phyloP scores from a whole-genome alignment of 345 rosid species.

The Aethionema arabicum region DNA sequence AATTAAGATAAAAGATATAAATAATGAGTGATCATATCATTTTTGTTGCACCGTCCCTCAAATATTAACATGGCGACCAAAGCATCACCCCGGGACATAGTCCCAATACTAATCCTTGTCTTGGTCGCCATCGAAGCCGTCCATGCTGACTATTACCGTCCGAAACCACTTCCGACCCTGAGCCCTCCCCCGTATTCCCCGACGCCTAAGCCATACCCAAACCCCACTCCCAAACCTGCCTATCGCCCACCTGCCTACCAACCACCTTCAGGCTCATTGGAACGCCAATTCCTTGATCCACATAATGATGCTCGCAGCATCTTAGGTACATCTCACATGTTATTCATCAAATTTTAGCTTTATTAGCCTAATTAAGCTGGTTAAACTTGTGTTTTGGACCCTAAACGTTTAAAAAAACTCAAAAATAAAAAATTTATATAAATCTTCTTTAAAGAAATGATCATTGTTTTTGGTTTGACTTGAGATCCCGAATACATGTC shows the following conservation, averaged over 20 bases:
- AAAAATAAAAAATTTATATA: too few relatives aligned
- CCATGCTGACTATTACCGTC: slow-evolving; percentile 34
- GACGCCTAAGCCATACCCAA: slow-evolving; percentile 14
- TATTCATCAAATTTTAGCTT: too few relatives aligned
- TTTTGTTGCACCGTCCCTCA: slow-evolving; percentile 17
- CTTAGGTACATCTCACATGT: slow-evolving; percentile 26
- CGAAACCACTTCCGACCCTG: slow-evolving; percentile 1
- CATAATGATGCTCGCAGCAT: slow-evolving; percentile 57
- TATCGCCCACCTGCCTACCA: slow-evolving; percentile 29
- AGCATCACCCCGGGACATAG: slow-evolving; percentile 22
- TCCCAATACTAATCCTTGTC: slow-evolving; percentile 19
- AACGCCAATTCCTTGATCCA: slow-evolving; percentile 55
- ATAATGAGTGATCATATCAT: slow-evolving; percentile 11
- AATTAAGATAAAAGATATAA: slow-evolving; percentile 19
- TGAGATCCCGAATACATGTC: too few relatives aligned
- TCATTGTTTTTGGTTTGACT: too few relatives aligned
- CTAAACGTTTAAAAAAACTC: too few relatives aligned
- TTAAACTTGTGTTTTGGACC: too few relatives aligned
- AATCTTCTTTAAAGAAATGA: too few relatives aligned
- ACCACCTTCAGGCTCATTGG: slow-evolving; percentile 34
- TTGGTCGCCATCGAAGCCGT: slow-evolving; percentile 32
- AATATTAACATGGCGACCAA: slow-evolving; percentile 25
- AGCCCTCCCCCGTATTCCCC: slow-evolving; percentile 25
- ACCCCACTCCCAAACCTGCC: slow-evolving; percentile 32
- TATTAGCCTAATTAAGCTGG: too few relatives aligned